Evolutionary conservation across 176 grass and related monocot genomes (phyloP), one percentile per base, ranked within the genome.

Genomic region (Ensete ventricosum): DNA sequence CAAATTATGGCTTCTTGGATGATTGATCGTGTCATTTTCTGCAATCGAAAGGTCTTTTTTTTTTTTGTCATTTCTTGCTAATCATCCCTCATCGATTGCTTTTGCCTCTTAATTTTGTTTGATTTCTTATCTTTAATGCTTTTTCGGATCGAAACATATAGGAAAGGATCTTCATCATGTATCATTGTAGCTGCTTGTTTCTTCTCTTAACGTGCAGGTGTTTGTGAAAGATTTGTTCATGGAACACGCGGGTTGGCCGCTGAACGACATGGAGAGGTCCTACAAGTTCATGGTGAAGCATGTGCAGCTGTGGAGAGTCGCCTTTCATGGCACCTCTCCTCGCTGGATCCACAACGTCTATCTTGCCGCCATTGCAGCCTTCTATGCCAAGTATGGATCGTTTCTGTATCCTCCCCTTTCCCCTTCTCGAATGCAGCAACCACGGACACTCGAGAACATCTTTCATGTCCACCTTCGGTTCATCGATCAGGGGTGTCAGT

Each of bases 241-340:
- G 78, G 92, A 96, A 74, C 81, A 87, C 73, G 92, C 88, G 11
- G 86, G 92, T 25, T 96, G 92, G 92, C 92, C 86, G 43, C 82
- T 96, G 77, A 96, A 96, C 60, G 84, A 96, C 75, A 92, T 96
- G 92, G 92, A 96, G 84, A 85, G 89, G 54, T 89, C 92, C 53
- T 92, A 96, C 78, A 96, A 89, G 69, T 92, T 96, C 84, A 96
- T 92, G 92, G 58, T 92, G 65, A 88, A 84, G 55, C 92, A 96
- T 53, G 89, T 82, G 11, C 78, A 84, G 48, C 87, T 96, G 19
- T 96, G 92, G 92, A 96, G 89, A 83, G 58, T 96, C 60, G 89
- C 86, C 17, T 96, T 96, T 67, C 92, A 91, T 14, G 84, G 92
- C 60, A 96, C 89, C 29, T 85, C 89, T 50, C 86, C 92, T 27